Base-by-base conservation (phyloP, 2,329 filamentous ascomycete species). In the Fusarium pseudonygamai region DNA sequence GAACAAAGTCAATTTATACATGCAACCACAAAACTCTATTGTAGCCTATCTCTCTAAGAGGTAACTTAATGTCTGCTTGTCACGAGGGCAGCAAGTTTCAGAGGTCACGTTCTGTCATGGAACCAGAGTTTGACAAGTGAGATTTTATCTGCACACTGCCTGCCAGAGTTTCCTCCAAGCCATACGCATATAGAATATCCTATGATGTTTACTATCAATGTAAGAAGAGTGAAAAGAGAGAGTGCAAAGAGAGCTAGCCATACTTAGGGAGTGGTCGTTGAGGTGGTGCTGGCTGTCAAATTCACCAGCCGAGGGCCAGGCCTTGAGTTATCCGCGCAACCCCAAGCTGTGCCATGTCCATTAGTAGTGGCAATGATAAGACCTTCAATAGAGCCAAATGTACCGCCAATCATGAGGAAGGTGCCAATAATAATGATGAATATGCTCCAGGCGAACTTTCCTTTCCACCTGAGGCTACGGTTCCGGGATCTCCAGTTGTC, bases 291-390 rank as follows among this genome's bases (percentile, higher is more conserved):
- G 28, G 28, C 26, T 18, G 22, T 49, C 46, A 14, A 32, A 22
- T 49, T 49, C 11, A 16, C 22, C 13, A 37, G 36, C 32, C 28
- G 50, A 22, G 52, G 42, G 28, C 60, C 67, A 34, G 71, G 71
- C 42, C 73, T 73, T 24, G 71, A 73, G 39, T 73, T 73, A 26
- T 73, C 71, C 8, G 15, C 32, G 6, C 71, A 73, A 26, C 61
- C 57, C 71, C 71, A 73, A 18, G 61, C 12, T 3, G 24, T 10
- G 6, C 70, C 58, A 28, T 24, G 24, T 15, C 20, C 12, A 11
- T 10, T 55, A 45, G 8, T 47, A 39, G 46, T 40, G 7, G 61
- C 45, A 12, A 45, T 12, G 15, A 37, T 47, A 7, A 73, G 71
- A 7, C 47, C 45, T 12, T 71, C 39, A 11, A 71, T 34, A 24